Base-by-base conservation (phyloP, 179 eudicot species). In the Heliamphora pulchella region DNA sequence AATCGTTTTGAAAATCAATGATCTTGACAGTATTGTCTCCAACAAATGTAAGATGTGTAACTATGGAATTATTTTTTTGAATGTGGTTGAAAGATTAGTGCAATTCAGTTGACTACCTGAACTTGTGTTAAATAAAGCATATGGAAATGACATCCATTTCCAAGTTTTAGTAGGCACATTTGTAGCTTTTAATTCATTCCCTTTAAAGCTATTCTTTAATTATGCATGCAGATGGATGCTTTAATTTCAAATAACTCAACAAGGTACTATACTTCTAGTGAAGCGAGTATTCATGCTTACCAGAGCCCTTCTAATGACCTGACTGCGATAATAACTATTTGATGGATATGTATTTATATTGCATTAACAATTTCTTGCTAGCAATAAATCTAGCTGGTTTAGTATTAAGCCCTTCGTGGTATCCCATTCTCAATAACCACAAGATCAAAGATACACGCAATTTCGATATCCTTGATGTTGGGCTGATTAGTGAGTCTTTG, bases 301-400 rank as follows among this genome's bases (percentile, higher is more conserved):
- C 97, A 94, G 84, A 96, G 99, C 92, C 99, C 99, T 74, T 96
- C 99, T 1, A 94, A 96, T 83, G 99, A 96, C 81, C 88, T 96
- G 59, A 91, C 94, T 11, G 97, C 91, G 79, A 96, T 96, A 53
- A 96, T 70, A 88, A 92, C 83, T 97, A 90, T 66, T 89, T 96
- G 89, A 94, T 74, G 91, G 97, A 98, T 93, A 89, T 44, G 98
- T 90, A 88, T 43, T 51, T 46, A 3, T 63, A 0, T 17, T 41
- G 41, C 17, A 18, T 43, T 77, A 61, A 65, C 82, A 72, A 9
- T 46, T 78, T 77, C 53, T 65, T 10, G 0, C n/a, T 0, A 44
- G 17, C 31, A 76, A 1, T 20, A 18, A 46, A 59, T 5, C 68
- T n/a, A 39, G 39, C 47, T 61, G 41, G 20, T 5, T 31, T 6